Evolutionary conservation across 1,284 basidiomycete species (phyloP), one percentile per base, ranked within the genome.

Genomic region (Vanrija sp.): DNA sequence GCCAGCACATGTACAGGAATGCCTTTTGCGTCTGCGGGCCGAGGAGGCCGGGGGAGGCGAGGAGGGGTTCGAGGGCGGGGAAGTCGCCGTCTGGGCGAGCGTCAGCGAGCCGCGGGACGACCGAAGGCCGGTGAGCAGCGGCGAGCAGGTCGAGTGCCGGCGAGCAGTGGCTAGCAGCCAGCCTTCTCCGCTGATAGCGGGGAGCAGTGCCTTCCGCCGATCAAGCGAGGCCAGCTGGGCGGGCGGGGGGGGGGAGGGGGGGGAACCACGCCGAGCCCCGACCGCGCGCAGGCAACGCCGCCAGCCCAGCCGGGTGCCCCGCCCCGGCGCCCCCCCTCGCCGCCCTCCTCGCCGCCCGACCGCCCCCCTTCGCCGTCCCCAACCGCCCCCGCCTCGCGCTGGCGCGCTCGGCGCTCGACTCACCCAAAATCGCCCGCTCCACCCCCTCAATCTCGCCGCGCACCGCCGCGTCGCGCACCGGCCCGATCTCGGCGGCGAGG

Each of bases 11-110:
- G 62, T 72, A 80, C 35, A 78, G 60, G 49, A 79, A 78, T 2
- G 79, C 77, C 48, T 78, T 78, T 50, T 77, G 74, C n/a, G 74
- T 75, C 47, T 72, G 71, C 19, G 60, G 58, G 47, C 73, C 69
- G 14, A 79, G 60, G 5, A 79, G 61, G 0, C 76, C 76, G 10
- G 74, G 73, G 25, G 62, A 55, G 3, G 63, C 56, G 2, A 76
- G 49, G 45, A 80, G 56, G 37, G 69, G 69, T 47, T 79, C 78
- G 1, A 78, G 67, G 35, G 75, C 69, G 4, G 69, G 60, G 65
- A 75, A 80, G 54, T 79, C 78, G 18, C 78, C 78, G 51, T 79
- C 78, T 77, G 51, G 45, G 43, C n/a, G 36, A 15, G 20, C 7
- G 39, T 52, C 18, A 54, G 45, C 35, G 24, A 8, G 3, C 37